Evolutionary conservation across 768 basidiomycete genomes (phyloP), one percentile per base, ranked within the genome.

Genomic region (Amanita thiersii): DNA sequence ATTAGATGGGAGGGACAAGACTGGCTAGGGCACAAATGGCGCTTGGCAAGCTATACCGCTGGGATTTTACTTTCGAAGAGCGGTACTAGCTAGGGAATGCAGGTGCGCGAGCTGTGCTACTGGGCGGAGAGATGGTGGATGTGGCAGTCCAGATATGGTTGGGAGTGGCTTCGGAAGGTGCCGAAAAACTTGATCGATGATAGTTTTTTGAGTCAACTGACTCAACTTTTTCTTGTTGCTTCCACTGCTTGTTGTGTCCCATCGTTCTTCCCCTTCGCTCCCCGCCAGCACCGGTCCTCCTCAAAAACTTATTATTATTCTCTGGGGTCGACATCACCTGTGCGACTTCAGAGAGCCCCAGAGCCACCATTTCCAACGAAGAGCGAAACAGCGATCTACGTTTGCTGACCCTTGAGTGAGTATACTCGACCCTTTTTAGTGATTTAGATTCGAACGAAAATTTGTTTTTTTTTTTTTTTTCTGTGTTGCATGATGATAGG

Each of bases 321-420:
- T 50, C 50, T 50, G 50, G 43, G 43, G 49, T 53, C 48, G 51
- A 51, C 40, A 49, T 37, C 19, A 38, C 23, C 35, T 56, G 58
- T 46, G 51, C 64, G 73, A 65, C 71, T 52, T 56, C 63, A 63
- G 64, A 64, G 60, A 29, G 42, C 40, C 19, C 37, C 40, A 52
- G 46, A 44, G 56, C 61, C 72, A 80, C 55, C 57, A 81, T 79
- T 77, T 64, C 70, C 73, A 73, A 73, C 70, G 75, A 79, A 55
- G 65, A 65, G 67, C 68, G 73, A 64, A 79, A 80, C 63, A 66
- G 60, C 61, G 79, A 82, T 66, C 75, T 81, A 59, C 80, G 79
- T 69, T 66, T 79, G 57, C 58, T 80, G 76, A 75, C 75, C 75
- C 72, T 76, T 55, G 72, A 72, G 81, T 82, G 44, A 51, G 78